Percentiles rank a stretch among this genome's conserved stretches.
Conservation (phyloP, 2,329 filamentous ascomycete genomes). For the Fonsecaea monophora region DNA sequence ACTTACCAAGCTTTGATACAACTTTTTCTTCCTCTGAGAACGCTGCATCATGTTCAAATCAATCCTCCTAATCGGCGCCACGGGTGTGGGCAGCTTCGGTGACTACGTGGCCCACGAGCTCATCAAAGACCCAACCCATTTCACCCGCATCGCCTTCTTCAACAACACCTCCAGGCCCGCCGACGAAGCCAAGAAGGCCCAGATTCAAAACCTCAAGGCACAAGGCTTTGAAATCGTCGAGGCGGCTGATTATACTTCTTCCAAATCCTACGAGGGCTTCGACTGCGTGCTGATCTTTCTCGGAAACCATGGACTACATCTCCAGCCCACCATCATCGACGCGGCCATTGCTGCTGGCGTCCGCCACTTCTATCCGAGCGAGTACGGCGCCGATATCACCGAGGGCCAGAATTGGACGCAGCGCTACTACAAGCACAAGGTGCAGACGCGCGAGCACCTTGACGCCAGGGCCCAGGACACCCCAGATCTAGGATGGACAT, state of each 20-base stretch:
- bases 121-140: not conserved
- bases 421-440: constrained; percentile 41
- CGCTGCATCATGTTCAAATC: constrained; percentile 9
- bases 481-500: constrained; percentile 43
- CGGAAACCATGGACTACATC: constrained; percentile 25
- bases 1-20: not conserved
- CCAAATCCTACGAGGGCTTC: constrained; percentile 23
- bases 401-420: constrained; percentile 27
- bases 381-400: constrained; percentile 37
- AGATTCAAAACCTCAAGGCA: constrained; percentile 3
- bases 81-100: constrained; percentile 6
- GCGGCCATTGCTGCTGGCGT: constrained; percentile 49
- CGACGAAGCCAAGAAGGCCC: constrained; percentile 9
- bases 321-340: constrained; percentile 50
- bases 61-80: constrained; percentile 17
- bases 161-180: constrained; percentile 19
- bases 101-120: constrained; percentile 18
- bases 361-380: constrained; percentile 51
- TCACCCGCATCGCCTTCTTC: constrained; percentile 22
- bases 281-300: constrained; percentile 33
- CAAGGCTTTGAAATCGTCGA: constrained; percentile 15
- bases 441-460: constrained; percentile 42
- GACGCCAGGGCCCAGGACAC: constrained; percentile 33
- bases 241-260: constrained; percentile 13
- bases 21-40: not conserved